Conservation (phyloP, 2,329 filamentous ascomycete species). For the Neoarthrinium moseri region DNA sequence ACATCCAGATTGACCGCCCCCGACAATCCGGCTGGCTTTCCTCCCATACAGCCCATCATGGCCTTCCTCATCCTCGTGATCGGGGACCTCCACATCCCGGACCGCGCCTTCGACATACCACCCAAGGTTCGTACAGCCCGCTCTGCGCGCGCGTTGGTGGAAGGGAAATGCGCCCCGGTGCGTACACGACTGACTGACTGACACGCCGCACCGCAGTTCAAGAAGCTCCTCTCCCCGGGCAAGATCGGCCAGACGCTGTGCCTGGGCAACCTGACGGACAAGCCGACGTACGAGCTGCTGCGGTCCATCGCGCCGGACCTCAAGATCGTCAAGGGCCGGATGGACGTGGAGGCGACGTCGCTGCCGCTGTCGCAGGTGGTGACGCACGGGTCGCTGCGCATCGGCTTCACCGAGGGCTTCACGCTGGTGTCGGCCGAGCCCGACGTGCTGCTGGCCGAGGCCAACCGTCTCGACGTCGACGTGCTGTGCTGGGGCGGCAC, state of each 20-base stretch:
- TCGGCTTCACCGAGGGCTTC: conserved; percentile 69
- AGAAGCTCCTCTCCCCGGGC: conserved; percentile 78
- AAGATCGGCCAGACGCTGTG: conserved; percentile 83
- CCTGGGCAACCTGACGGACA: conserved; percentile 78
- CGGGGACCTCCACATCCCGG: conserved; percentile 90
- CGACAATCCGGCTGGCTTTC: no score
- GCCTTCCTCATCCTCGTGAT: conserved; percentile 89
- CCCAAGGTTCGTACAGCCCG: conserved; percentile 64
- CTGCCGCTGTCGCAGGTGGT: conserved; percentile 66
- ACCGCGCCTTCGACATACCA: conserved; percentile 86
- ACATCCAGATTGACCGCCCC: no score
- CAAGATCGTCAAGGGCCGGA: conserved; percentile 67
- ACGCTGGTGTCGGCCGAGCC: conserved; percentile 66
- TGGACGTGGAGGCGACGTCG: conserved; percentile 65
- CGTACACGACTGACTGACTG: conserved; percentile 9
- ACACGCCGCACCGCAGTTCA: conserved; percentile 58
- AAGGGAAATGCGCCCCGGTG: conserved; percentile 5
- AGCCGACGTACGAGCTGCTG: conserved; percentile 77
- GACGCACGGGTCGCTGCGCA: conserved; percentile 62
- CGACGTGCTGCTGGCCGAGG: conserved; percentile 65
- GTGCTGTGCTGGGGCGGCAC: conserved; percentile 69
- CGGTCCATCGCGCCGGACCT: conserved; percentile 71
- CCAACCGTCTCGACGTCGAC: conserved; percentile 67
- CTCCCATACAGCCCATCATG: conserved; percentile 60
- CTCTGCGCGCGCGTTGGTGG: neutral